Evolutionary conservation across 352 stramenopile species (phyloP).

Genomic region (Pythium folliculosum): DNA sequence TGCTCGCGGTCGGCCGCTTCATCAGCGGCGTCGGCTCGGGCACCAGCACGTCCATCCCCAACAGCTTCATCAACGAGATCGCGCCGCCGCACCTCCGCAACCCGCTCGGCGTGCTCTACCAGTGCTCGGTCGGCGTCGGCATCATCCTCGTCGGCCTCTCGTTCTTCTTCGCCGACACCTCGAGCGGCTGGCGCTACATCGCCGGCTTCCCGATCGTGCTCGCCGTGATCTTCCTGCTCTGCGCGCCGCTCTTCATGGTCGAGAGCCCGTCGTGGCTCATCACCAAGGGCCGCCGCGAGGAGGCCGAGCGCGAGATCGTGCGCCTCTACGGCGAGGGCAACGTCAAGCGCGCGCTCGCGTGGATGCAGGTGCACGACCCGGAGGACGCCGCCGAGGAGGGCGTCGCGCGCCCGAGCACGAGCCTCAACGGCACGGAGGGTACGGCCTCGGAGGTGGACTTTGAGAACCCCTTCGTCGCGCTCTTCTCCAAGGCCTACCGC

Average conservation of each 20-base stretch:
- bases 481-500: conserved; percentile 32
- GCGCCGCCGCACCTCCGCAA: conserved; percentile 37
- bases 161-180: conserved; percentile 56
- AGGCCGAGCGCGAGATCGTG: conserved; percentile 28
- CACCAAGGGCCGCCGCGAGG: conserved; percentile 25
- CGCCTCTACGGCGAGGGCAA: conserved; percentile 30
- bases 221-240: conserved; percentile 45
- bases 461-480: conserved; percentile 8
- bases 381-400: conserved; percentile 17
- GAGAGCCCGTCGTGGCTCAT: conserved; percentile 39
- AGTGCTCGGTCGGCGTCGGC: conserved; percentile 45
- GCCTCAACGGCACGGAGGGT: background rate
- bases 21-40: conserved; percentile 55
- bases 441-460: background rate
- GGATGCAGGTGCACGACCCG: conserved; percentile 17
- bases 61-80: conserved; percentile 36
- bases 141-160: conserved; percentile 46
- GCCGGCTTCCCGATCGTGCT: conserved; percentile 52
- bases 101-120: conserved; percentile 37
- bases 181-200: conserved; percentile 56
- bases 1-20: conserved; percentile 40
- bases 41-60: conserved; percentile 24
- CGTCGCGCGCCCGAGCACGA: background rate
- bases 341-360: conserved; percentile 24
- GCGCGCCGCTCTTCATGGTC: conserved; percentile 28